A percentile compares a stretch with the other conserved stretches of the same genome.
phyloP scores from a whole-genome alignment of 2,329 filamentous ascomycete species.

The Fusarium zealandicum region DNA sequence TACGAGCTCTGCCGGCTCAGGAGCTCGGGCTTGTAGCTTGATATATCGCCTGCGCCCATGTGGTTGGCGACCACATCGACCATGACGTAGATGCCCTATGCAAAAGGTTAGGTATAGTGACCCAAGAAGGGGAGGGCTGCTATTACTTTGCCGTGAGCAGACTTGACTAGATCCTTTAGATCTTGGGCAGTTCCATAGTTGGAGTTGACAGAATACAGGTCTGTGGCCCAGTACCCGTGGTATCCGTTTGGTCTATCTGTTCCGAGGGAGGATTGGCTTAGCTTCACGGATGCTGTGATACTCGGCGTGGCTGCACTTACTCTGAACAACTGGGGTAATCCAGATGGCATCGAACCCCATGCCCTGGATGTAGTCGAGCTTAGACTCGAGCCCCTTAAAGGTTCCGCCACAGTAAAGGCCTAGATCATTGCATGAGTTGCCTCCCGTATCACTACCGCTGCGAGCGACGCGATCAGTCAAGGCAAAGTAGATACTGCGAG shows the following conservation, averaged over 20 bases:
- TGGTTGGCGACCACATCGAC: conserved; percentile 68
- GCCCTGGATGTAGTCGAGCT: conserved; percentile 68
- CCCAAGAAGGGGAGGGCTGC: neutral
- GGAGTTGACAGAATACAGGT: conserved; percentile 26
- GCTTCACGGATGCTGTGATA: accelerated
- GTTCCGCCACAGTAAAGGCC: conserved; percentile 66
- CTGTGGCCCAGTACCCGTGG: conserved; percentile 31
- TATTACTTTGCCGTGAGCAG: conserved; percentile 28
- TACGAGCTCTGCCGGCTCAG: conserved; percentile 53
- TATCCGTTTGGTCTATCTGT: conserved; percentile 26
- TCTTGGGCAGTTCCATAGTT: conserved; percentile 22
- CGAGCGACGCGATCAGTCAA: conserved; percentile 64
- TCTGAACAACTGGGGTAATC: conserved; percentile 64
- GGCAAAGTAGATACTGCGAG: conserved; percentile 64
- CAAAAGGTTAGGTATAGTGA: neutral
- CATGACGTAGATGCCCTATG: conserved; percentile 60
- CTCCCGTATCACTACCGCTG: conserved; percentile 51
- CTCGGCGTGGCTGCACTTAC: conserved; percentile 36
- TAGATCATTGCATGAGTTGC: conserved; percentile 52
- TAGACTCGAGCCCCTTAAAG: conserved; percentile 63
- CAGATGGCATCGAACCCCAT: conserved; percentile 67
- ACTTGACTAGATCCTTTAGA: conserved; percentile 20
- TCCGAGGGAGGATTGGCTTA: neutral
- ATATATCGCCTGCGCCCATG: conserved; percentile 60
- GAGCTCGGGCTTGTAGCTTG: conserved; percentile 50